These are phyloP conservation scores for Salix koriyanagi DNA, from an alignment of 345 rosid species.

Conservation along the genomic window DNA sequence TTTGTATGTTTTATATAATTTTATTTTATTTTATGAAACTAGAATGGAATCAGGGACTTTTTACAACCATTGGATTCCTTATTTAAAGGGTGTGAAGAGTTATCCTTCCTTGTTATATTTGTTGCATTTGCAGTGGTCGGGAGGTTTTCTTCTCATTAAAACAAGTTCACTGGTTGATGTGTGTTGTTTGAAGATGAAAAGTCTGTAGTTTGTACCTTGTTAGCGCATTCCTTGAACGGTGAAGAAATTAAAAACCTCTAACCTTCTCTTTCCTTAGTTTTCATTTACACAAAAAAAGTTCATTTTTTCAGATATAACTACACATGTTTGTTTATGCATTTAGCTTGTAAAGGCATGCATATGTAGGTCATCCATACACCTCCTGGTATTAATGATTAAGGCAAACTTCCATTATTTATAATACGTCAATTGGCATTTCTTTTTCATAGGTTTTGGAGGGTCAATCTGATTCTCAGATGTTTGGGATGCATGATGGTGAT, in stretches of 20 bases:
- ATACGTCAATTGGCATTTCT: neutral
- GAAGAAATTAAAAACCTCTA: neutral
- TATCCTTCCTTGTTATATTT: neutral
- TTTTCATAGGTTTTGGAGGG: slow-evolving; percentile 53
- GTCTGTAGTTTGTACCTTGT: neutral
- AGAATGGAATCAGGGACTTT: neutral
- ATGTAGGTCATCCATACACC: neutral
- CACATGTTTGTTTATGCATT: neutral
- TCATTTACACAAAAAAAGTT: neutral
- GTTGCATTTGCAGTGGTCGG: neutral
- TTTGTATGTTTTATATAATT: slow-evolving; percentile 39
- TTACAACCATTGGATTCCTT: too few relatives aligned
- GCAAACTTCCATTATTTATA: neutral
- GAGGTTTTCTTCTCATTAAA: neutral
- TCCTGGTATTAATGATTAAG: neutral
- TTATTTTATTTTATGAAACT: neutral
- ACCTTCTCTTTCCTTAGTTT: neutral
- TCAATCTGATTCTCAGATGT: slow-evolving; percentile 41
- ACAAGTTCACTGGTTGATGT: neutral
- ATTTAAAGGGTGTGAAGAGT: too few relatives aligned
- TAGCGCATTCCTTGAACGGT: neutral
- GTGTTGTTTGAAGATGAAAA: neutral
- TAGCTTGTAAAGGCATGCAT: neutral
- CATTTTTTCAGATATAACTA: neutral
- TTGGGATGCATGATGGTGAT: slow-evolving; percentile 34